Percentiles rank a stretch among this genome's conserved stretches.
Evolutionary conservation across 495 filamentous ascomycete species (phyloP).

Genomic region (Xylaria sp.): DNA sequence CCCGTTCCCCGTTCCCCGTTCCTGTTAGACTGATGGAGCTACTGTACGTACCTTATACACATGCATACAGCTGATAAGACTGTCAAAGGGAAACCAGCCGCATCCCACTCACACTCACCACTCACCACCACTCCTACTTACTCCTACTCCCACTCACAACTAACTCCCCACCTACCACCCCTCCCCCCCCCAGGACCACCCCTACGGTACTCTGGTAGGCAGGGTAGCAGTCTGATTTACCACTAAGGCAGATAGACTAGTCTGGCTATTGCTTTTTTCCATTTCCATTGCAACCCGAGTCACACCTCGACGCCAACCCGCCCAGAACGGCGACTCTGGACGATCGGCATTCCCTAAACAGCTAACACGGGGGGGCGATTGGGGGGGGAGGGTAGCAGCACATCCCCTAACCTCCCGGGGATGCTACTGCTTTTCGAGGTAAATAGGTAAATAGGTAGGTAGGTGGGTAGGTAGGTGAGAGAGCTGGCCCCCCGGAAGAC

Average conservation of each 20-base stretch:
- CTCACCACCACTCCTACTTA: not conserved
- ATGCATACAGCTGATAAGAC: conserved; percentile 3
- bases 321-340: conserved; percentile 14
- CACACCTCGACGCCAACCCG: conserved; percentile 1
- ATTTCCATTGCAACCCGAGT: conserved; percentile 1
- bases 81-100: not conserved
- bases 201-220: not conserved
- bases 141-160: not conserved
- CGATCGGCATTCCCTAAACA: conserved; percentile 20
- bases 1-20: too few relatives aligned
- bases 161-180: conserved; percentile 3
- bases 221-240: conserved; percentile 5
- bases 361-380: conserved; percentile 21
- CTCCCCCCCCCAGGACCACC: not conserved
- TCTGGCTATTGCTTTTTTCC: conserved; percentile 6
- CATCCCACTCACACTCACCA: not conserved
- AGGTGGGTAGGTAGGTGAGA: too few relatives aligned
- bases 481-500: conserved; percentile 10
- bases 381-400: too few relatives aligned
- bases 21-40: not conserved
- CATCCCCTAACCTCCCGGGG: too few relatives aligned
- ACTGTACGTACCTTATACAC: too few relatives aligned
- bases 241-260: not conserved
- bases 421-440: too few relatives aligned
- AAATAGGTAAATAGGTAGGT: too few relatives aligned